A percentile compares a stretch with the other conserved stretches of the same genome.
These are phyloP conservation scores for Corrigiola litoralis DNA, from an alignment of 179 eudicot species.

Conservation along the genomic window DNA sequence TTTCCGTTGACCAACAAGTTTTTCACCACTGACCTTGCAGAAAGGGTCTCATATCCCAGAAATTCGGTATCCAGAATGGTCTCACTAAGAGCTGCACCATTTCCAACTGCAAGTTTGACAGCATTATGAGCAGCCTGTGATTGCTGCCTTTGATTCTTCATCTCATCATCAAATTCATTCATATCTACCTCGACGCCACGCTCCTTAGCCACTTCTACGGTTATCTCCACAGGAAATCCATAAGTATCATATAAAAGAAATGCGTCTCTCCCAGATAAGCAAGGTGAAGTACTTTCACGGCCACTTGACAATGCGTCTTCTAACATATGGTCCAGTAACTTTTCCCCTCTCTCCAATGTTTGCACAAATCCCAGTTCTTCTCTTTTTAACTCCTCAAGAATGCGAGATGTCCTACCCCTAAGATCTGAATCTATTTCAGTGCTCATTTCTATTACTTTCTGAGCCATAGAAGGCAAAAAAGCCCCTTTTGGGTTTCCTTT, in stretches of 20 bases:
- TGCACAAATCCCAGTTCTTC: slow-evolving; percentile 81
- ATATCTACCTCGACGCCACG: slow-evolving; percentile 73
- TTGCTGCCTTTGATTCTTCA: slow-evolving; percentile 89
- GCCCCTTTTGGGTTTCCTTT: slow-evolving; percentile 61
- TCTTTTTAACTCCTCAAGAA: slow-evolving; percentile 73
- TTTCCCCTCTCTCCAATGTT: slow-evolving; percentile 96
- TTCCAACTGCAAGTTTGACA: slow-evolving; percentile 70
- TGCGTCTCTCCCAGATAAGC: slow-evolving; percentile 87
- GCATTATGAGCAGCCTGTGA: slow-evolving; percentile 96
- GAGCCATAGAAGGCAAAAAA: slow-evolving; percentile 67
- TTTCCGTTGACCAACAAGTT: slow-evolving; percentile 72
- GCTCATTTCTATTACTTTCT: slow-evolving; percentile 77
- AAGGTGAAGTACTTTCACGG: slow-evolving; percentile 39
- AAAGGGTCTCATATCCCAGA: slow-evolving; percentile 78
- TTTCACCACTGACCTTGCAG: slow-evolving; percentile 54
- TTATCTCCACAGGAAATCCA: slow-evolving; percentile 98
- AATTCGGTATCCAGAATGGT: slow-evolving; percentile 69
- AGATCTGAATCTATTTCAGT: slow-evolving; percentile 71
- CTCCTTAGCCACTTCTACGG: slow-evolving; percentile 84
- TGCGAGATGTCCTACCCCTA: slow-evolving; percentile 48
- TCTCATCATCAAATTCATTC: slow-evolving; percentile 68
- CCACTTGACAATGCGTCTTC: slow-evolving; percentile 47
- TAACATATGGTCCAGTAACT: slow-evolving; percentile 74
- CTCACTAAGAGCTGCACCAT: slow-evolving; percentile 55
- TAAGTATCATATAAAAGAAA: slow-evolving; percentile 83